Evolutionary conservation across 1,284 basidiomycete genomes (phyloP).

Genomic region (Cryptococcus sp.): DNA sequence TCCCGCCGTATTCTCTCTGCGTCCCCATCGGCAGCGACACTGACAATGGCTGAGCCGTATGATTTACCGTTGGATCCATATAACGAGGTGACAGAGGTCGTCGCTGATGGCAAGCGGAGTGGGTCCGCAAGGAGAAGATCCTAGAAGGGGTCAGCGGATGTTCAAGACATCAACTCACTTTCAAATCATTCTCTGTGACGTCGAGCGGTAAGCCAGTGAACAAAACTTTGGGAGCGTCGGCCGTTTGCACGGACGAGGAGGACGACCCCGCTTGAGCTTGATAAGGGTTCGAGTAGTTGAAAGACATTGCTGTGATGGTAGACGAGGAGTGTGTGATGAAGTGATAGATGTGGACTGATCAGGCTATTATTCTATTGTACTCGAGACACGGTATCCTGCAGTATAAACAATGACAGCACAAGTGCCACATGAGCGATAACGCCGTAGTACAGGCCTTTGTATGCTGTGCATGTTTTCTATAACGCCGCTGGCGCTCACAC

Average conservation of each 20-base stretch:
- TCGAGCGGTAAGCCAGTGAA: conserved; percentile 45
- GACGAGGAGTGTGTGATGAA: neutral
- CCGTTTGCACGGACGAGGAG: conserved; percentile 13
- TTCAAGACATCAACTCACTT: conserved; percentile 24
- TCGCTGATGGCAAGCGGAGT: conserved; percentile 26
- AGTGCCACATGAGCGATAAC: conserved; percentile 5
- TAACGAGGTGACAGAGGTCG: conserved; percentile 33
- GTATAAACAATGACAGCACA: neutral
- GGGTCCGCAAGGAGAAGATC: conserved; percentile 39
- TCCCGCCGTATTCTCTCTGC: conserved; percentile 41
- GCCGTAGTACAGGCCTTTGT: neutral
- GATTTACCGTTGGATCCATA: conserved; percentile 28
- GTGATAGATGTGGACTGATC: neutral
- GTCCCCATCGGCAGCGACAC: conserved; percentile 34
- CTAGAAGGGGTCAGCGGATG: conserved; percentile 8
- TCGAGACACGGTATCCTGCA: neutral
- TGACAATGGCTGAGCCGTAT: conserved; percentile 39
- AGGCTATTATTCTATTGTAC: neutral
- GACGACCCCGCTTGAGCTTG: conserved; percentile 7
- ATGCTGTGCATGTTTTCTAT: neutral
- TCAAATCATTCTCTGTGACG: conserved; percentile 39
- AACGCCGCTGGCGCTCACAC: neutral
- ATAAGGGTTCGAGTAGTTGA: conserved; percentile 21
- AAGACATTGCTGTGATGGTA: conserved; percentile 14
- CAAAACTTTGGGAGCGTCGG: conserved; percentile 31